Evolutionary conservation across 2,329 filamentous ascomycete species (phyloP).

Genomic region (Ophiostoma piceae): DNA sequence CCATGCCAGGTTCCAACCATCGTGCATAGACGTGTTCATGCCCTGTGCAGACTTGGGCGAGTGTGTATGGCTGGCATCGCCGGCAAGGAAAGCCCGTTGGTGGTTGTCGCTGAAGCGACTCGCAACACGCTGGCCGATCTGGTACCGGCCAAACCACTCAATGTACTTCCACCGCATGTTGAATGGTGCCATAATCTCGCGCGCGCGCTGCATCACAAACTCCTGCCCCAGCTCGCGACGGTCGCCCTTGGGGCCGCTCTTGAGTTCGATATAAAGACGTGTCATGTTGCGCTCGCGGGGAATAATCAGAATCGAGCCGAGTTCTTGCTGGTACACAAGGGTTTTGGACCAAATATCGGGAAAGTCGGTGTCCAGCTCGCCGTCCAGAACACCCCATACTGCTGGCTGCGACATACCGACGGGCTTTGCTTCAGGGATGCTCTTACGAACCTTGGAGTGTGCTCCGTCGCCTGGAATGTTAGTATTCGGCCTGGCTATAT

Average conservation of each 20-base stretch:
- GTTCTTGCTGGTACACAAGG: conserved; percentile 59
- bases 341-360: conserved; percentile 72
- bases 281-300: conserved; percentile 69
- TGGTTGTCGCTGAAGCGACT: conserved; percentile 61
- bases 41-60: conserved; percentile 62
- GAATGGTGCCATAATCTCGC: conserved; percentile 56
- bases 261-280: conserved; percentile 56
- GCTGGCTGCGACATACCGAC: conserved; percentile 33
- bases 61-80: conserved; percentile 63
- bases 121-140: conserved; percentile 66
- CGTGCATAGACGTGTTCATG: conserved; percentile 57
- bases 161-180: conserved; percentile 53
- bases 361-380: conserved; percentile 65
- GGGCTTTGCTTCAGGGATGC: conserved; percentile 43
- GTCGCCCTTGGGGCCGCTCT: conserved; percentile 33
- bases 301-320: conserved; percentile 67
- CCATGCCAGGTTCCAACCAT: conserved; percentile 59
- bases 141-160: conserved; percentile 68
- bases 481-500: background rate
- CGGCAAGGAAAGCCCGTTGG: conserved; percentile 55
- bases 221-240: conserved; percentile 43
- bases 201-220: conserved; percentile 62
- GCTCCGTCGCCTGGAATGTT: conserved; percentile 56
- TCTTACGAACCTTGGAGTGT: conserved; percentile 63
- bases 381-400: conserved; percentile 67